Base-by-base conservation (phyloP, 1,139 yeast genomes). In the Trichomonascaceae sp. region DNA sequence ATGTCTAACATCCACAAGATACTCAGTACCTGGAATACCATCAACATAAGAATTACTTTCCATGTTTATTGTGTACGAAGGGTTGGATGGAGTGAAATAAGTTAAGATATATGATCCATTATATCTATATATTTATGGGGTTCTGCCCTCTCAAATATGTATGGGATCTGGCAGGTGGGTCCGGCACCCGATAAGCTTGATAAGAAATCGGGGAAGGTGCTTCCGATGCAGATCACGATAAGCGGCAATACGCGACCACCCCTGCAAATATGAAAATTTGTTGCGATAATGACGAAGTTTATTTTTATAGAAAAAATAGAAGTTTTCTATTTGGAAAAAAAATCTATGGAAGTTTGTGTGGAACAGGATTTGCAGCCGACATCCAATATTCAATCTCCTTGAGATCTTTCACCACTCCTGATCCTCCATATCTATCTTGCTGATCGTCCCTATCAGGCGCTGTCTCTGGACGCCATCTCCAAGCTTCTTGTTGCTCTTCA, bases 1-100 rank as follows among this genome's bases (percentile, higher is more conserved):
- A 38, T 58, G 57, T 24, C 72, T 73, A 38, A 76, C 54, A 65
- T 83, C 86, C 20, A 83, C 78, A 48, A 84, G 71, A 56, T 79
- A 82, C 5, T 81, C 73, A 5, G 87, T 83, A 24, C 89, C 88
- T 3, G 58, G 57, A 20, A 56, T 27, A 19, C 18, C 52, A n/a
- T 76, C 74, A 32, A 36, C 41, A 15, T 32, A 32, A 10, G 8
- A 9, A 36, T 9, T 15, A 15, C 17, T 36, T 36, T 36, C 41
- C 41, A 36, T 36, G 17, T 12, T n/a, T 36, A 5, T 27, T 27
- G 32, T 22, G 6, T 22, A 22, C 6, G 6, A 6, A 6, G 24
- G 3, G 32, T 27, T 27, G 32, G 10, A 27, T 27, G 32, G 10
- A 10, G 32, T 27, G 32, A 27, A 27, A 27, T 27, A 27, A 27